Percentiles rank a stretch among this genome's conserved stretches.
Conservation (phyloP, 2,329 filamentous ascomycete genomes). For the Exophiala bonariae region DNA sequence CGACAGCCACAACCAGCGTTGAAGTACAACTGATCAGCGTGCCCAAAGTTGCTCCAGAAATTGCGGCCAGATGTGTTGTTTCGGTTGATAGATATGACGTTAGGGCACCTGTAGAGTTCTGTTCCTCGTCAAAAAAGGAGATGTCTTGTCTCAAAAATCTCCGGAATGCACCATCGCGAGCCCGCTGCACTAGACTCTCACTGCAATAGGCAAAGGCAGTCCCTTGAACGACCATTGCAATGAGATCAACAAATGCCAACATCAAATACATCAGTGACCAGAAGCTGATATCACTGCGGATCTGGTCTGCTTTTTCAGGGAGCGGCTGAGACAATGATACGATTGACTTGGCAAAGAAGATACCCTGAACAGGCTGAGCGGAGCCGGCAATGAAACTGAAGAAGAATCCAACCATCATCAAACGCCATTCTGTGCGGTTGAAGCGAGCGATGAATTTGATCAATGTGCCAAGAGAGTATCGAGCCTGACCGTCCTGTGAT, state of each 20-base stretch:
- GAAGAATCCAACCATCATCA: conserved; percentile 72
- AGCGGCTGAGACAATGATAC: conserved; percentile 63
- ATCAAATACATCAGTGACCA: conserved; percentile 90
- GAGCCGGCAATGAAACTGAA: conserved; percentile 77
- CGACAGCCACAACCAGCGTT: conserved; percentile 73
- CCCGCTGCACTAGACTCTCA: conserved; percentile 80
- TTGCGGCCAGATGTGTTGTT: conserved; percentile 82
- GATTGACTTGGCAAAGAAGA: conserved; percentile 90
- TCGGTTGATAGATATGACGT: conserved; percentile 88
- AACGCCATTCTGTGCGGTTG: conserved; percentile 69
- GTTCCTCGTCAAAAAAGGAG: conserved; percentile 82
- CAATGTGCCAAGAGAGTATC: conserved; percentile 72
- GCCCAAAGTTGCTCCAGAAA: conserved; percentile 83
- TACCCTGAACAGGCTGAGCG: conserved; percentile 72
- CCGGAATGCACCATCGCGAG: conserved; percentile 79
- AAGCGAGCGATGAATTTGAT: conserved; percentile 78
- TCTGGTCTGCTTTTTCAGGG: conserved; percentile 48
- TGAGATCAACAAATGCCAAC: conserved; percentile 71
- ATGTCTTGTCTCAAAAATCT: conserved; percentile 91
- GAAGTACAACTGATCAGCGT: conserved; percentile 79
- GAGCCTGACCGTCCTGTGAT: conserved; percentile 49
- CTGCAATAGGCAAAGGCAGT: conserved; percentile 79
- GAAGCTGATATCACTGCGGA: conserved; percentile 74
- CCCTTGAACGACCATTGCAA: conserved; percentile 69
- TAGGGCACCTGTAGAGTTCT: conserved; percentile 84